Conservation (phyloP, 1,139 yeast species). For the Nadsonia starkeyi-henricii region DNA sequence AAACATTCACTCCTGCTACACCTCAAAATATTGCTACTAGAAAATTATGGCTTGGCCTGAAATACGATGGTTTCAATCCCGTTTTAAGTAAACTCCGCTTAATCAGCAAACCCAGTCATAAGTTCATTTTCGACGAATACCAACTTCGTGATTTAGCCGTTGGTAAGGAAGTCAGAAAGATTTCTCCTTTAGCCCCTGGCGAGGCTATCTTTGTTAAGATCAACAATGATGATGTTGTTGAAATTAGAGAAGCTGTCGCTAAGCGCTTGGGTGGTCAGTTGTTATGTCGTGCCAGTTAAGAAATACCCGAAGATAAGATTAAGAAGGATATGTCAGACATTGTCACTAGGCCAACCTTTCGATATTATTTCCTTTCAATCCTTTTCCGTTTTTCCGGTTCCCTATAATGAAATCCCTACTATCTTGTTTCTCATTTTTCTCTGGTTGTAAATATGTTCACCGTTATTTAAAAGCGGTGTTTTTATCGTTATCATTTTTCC, state of each 20-base stretch:
- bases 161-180: slow-evolving; percentile 61
- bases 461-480: slow-evolving; percentile 5
- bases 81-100: slow-evolving; percentile 61
- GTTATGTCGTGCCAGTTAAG: slow-evolving; percentile 58
- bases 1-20: slow-evolving; percentile 59
- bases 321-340: not conserved
- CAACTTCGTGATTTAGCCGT: slow-evolving; percentile 64
- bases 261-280: slow-evolving; percentile 64
- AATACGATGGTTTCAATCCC: slow-evolving; percentile 69
- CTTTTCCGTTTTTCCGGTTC: not conserved
- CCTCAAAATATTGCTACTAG: slow-evolving; percentile 79
- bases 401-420: not conserved
- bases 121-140: slow-evolving; percentile 45
- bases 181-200: slow-evolving; percentile 78
- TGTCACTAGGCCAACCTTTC: not conserved
- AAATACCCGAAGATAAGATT: no score
- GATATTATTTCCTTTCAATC: not conserved
- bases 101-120: slow-evolving; percentile 75
- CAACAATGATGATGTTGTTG: slow-evolving; percentile 32
- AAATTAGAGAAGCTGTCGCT: slow-evolving; percentile 78
- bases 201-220: slow-evolving; percentile 63
- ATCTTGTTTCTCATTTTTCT: not conserved
- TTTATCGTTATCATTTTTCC: not conserved
- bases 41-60: slow-evolving; percentile 82
- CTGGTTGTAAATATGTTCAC: slow-evolving; percentile 1